A percentile compares a stretch with the other conserved stretches of the same genome.
Evolutionary conservation across 176 grass and related monocot species (phyloP).

Genomic region (Aegilops bicornis): DNA sequence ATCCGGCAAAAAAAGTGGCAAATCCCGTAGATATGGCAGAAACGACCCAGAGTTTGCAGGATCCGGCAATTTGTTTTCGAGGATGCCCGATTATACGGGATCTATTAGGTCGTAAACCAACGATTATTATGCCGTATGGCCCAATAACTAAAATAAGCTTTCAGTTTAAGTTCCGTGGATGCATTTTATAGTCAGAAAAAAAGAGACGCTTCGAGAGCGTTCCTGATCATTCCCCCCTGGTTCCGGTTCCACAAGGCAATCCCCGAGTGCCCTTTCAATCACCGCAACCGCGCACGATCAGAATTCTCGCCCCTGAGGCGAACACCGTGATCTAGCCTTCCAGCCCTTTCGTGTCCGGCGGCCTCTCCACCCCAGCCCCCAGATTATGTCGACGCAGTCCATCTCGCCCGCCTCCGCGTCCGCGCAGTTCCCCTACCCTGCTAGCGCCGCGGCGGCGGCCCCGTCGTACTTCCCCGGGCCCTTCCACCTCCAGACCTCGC

Average conservation of each 20-base stretch:
- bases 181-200: too few relatives aligned
- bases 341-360: not conserved
- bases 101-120: too few relatives aligned
- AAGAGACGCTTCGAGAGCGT: slow-evolving; percentile 13
- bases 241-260: not conserved
- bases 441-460: not conserved
- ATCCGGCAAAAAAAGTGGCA: too few relatives aligned
- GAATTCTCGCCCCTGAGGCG: not conserved
- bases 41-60: too few relatives aligned
- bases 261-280: not conserved
- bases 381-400: slow-evolving; percentile 51
- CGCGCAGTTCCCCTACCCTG: slow-evolving; percentile 42
- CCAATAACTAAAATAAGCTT: too few relatives aligned
- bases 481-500: slow-evolving; percentile 65
- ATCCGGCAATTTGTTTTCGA: too few relatives aligned
- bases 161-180: too few relatives aligned
- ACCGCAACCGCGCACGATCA: not conserved
- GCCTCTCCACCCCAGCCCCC: not conserved
- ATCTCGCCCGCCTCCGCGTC: slow-evolving; percentile 31
- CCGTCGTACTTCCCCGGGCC: slow-evolving; percentile 65
- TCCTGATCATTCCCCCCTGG: not conserved
- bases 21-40: too few relatives aligned
- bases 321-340: not conserved
- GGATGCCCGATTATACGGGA: too few relatives aligned
- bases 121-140: too few relatives aligned